Percentiles rank a stretch among this genome's conserved stretches.
phyloP scores from a whole-genome alignment of 108 stramenopile genomes.

The Bacterosira constricta region DNA sequence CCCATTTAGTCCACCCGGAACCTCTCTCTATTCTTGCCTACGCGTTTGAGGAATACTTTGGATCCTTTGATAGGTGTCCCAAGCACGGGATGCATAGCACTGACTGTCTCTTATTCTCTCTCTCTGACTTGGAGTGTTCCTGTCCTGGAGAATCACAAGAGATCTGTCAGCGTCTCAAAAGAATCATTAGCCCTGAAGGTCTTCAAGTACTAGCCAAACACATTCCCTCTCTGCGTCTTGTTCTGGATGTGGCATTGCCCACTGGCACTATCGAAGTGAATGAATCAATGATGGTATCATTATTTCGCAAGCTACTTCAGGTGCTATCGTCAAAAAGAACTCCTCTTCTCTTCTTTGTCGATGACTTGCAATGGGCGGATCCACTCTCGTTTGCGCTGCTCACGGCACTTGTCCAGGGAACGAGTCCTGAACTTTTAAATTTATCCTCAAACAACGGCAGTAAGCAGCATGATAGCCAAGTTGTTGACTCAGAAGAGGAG shows the following conservation, averaged over 20 bases:
- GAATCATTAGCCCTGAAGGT: conserved; percentile 3
- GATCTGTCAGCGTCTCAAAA: not conserved
- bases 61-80: not conserved
- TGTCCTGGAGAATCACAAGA: not conserved
- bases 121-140: not conserved
- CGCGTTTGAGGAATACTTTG: conserved; percentile 28
- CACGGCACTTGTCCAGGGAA: conserved; percentile 38
- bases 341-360: conserved; percentile 48
- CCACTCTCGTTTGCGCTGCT: conserved; percentile 46
- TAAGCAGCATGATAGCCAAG: not conserved
- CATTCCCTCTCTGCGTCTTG: conserved; percentile 12
- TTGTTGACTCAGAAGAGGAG: not conserved
- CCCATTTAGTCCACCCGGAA: conserved; percentile 12
- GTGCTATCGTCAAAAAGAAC: not conserved
- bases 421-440: not conserved
- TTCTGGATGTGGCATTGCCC: not conserved
- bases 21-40: conserved; percentile 27
- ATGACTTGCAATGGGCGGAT: conserved; percentile 77
- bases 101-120: not conserved
- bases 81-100: not conserved
- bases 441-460: not conserved
- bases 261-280: not conserved
- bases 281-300: conserved; percentile 13
- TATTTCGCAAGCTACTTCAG: conserved; percentile 17
- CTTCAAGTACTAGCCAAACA: conserved; percentile 14